Evolutionary conservation across 2,329 filamentous ascomycete genomes (phyloP).

Genomic region (Phialophora tarda): DNA sequence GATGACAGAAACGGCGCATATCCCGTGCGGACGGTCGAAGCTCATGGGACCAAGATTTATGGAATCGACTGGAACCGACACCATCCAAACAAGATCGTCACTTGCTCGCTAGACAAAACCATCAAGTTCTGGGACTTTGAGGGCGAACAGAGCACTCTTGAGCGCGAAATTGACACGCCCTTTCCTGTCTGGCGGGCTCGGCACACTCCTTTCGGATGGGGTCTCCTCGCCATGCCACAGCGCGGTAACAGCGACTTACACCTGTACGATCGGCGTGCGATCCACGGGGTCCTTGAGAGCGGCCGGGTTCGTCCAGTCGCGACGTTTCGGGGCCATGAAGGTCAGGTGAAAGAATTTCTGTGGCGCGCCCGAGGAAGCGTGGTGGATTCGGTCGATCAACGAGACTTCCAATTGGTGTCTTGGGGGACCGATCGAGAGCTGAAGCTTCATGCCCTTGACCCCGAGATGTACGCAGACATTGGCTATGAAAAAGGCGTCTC

Average conservation of each 20-base stretch:
- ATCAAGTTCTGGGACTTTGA: slow-evolving; percentile 93
- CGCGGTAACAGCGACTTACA: slow-evolving; percentile 84
- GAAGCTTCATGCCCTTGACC: slow-evolving; percentile 74
- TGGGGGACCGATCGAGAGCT: slow-evolving; percentile 89
- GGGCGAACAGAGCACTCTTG: slow-evolving; percentile 66
- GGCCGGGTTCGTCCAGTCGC: slow-evolving; percentile 52
- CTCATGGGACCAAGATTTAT: slow-evolving; percentile 92
- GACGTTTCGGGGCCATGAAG: slow-evolving; percentile 61
- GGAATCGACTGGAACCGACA: slow-evolving; percentile 93
- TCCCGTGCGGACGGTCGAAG: slow-evolving; percentile 81
- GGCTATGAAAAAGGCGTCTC: slow-evolving; percentile 74
- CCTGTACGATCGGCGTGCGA: slow-evolving; percentile 71
- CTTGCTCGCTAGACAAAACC: slow-evolving; percentile 87
- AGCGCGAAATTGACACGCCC: slow-evolving; percentile 77
- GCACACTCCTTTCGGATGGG: slow-evolving; percentile 87
- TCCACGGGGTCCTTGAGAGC: slow-evolving; percentile 43
- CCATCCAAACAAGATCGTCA: slow-evolving; percentile 72
- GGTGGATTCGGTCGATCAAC: slow-evolving; percentile 73
- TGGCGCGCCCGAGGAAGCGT: slow-evolving; percentile 79
- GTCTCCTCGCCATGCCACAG: slow-evolving; percentile 88
- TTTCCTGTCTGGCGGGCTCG: slow-evolving; percentile 91
- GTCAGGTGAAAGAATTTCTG: slow-evolving; percentile 84
- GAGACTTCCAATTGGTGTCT: slow-evolving; percentile 90
- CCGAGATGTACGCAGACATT: slow-evolving; percentile 68
- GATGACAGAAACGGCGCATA: slow-evolving; percentile 79